These are phyloP conservation scores for carrot (Daucus carota) DNA, from an alignment of 129 eudicot genomes.

Conservation along the genomic window DH1_v3.0 NC_030387.2:2007501-2008000, in stretches of 20 bases:
- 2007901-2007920: constrained; percentile 86
- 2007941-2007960: constrained; percentile 79
- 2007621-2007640: background rate
- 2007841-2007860: constrained; percentile 95
- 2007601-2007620: background rate
- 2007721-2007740: background rate
- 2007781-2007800: background rate
- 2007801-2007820: constrained; percentile 10
- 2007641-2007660: background rate
- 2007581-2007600: background rate
- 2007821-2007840: constrained; percentile 23
- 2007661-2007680: background rate
- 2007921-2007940: constrained; percentile 90
- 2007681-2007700: background rate
- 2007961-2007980: constrained; percentile 94
- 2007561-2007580: background rate
- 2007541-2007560: background rate
- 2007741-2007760: background rate
- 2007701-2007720: background rate
- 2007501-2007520: background rate
- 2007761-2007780: background rate
- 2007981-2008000: constrained; percentile 91
- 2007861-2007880: constrained; percentile 96
- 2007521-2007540: background rate
- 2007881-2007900: constrained; percentile 97